A percentile compares a stretch with the other conserved stretches of the same genome.
These are phyloP conservation scores for Suillus subluteus DNA, from an alignment of 768 basidiomycete species.

Conservation along the genomic window DNA sequence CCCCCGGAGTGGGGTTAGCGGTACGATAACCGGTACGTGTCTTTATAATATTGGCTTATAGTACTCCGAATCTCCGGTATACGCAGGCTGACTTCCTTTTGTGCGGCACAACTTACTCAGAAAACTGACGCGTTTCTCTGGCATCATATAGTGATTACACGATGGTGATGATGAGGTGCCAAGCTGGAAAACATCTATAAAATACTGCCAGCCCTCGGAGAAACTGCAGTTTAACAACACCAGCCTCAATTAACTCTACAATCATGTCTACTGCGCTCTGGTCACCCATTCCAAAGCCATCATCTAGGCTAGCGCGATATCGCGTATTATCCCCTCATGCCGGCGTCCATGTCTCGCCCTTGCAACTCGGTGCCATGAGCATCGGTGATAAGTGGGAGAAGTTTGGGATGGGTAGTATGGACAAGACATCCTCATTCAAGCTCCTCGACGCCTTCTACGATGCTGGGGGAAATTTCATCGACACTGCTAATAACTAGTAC, in stretches of 20 bases:
- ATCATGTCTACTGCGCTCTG: neutral
- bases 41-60: too few relatives aligned
- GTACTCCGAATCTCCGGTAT: neutral
- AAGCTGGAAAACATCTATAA: neutral
- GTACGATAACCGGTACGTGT: too few relatives aligned
- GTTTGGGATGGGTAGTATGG: neutral
- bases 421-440: neutral
- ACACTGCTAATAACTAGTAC: neutral
- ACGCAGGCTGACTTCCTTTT: too few relatives aligned
- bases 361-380: constrained; percentile 1
- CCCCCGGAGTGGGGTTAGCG: too few relatives aligned
- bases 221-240: neutral
- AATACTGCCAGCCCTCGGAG: neutral
- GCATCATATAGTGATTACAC: neutral
- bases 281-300: neutral
- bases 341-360: neutral
- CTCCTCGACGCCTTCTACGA: neutral
- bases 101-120: neutral
- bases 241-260: neutral
- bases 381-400: constrained; percentile 1
- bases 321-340: neutral
- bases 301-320: neutral
- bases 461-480: neutral
- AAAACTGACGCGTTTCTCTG: neutral
- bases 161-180: neutral